These are phyloP conservation scores for Batkoa obscura DNA, from an alignment of 371 early-diverging fungal species.

Conservation along the genomic window DNA sequence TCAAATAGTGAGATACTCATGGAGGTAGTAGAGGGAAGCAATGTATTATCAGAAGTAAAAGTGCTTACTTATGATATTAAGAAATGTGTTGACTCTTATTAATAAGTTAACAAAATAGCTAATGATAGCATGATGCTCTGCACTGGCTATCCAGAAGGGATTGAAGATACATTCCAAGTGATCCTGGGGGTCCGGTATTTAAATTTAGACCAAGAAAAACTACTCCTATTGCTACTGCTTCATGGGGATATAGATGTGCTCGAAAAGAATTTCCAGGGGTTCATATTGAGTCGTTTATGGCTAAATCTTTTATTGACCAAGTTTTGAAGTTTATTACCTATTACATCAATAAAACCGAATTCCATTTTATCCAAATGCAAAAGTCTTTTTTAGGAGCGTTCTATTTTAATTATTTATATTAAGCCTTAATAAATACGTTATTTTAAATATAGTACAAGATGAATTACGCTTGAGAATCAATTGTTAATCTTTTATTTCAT, in stretches of 20 bases:
- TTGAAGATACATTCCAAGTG: conserved; percentile 3
- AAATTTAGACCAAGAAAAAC: not conserved
- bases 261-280: conserved; percentile 1
- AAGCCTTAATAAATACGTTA: too few species aligned
- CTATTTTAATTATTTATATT: too few species aligned
- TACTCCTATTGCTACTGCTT: not conserved
- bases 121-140: not conserved
- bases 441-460: too few species aligned
- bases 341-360: too few species aligned
- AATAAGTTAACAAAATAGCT: not conserved
- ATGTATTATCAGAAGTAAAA: conserved; percentile 1
- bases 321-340: too few species aligned
- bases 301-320: not conserved
- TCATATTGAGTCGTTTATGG: not conserved
- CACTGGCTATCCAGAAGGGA: conserved; percentile 5
- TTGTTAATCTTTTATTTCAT: too few species aligned
- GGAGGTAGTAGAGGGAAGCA: not conserved
- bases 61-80: not conserved
- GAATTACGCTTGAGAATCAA: too few species aligned
- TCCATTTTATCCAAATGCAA: too few species aligned
- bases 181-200: conserved; percentile 6
- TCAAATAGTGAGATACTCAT: not conserved
- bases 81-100: not conserved
- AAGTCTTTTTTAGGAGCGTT: too few species aligned
- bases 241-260: conserved; percentile 5